Base-by-base conservation (phyloP, 345 rosid genomes). In the Linum usitatissimum region DNA sequence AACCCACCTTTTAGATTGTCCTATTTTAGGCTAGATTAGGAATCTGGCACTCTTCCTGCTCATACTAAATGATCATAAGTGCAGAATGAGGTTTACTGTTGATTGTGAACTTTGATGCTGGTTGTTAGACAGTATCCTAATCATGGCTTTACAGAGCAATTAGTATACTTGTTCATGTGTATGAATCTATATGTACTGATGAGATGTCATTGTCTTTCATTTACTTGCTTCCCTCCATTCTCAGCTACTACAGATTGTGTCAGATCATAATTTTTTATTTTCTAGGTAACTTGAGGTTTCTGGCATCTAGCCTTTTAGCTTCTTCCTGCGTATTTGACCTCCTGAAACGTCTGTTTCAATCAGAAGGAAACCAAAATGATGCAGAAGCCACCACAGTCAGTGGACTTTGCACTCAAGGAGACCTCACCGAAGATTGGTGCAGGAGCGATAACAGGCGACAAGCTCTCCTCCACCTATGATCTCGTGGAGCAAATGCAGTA, bases 401-500 rank as follows among this genome's bases (percentile, higher is more conserved):
- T 55, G 23, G 59, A 55, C 30, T 55, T 55, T 55, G 59, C 59
- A 1, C 59, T 55, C 59, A 55, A 55, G 28, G 59, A 55, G 59
- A 55, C 59, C 59, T 55, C 59, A 0, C 59, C 59, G 21, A 55
- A 55, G 4, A 55, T 55, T 8, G 30, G 59, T 18, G 59, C 59
- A 18, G 59, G 59, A 19, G 30, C 59, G 20, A 28, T 20, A 55
- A 19, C 30, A 19, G 28, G 59, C 23, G 59, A 55, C 59, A 55
- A 55, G 30, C 59, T 55, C 3, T 18, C 30, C 30, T 55, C 13
- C 21, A 55, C 59, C 21, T 55, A 55, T 55, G 59, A 55, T 19
- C 30, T 55, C 30, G 59, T 55, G 13, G 59, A 55, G 59, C 59
- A 55, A 55, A 55, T 55, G 59, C 59, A 55, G 59, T 55, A 55